These are phyloP conservation scores for Kodamaea jinghongensis DNA, from an alignment of 805 yeast species.

Conservation along the genomic window DNA sequence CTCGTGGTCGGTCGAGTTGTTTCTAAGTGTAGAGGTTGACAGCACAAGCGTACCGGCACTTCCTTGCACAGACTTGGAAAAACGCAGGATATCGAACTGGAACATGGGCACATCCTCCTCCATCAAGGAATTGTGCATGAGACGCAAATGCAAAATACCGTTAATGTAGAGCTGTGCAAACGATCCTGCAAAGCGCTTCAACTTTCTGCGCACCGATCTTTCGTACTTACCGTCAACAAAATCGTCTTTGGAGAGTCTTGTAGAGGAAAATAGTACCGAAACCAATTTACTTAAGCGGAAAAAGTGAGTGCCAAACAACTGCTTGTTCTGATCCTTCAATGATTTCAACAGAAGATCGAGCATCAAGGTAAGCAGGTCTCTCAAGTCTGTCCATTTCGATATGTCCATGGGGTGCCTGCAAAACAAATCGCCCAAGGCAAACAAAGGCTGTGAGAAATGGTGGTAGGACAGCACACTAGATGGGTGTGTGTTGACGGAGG, in stretches of 20 bases:
- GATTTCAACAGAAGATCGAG: slow-evolving; percentile 50
- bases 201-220: slow-evolving; percentile 43
- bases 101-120: slow-evolving; percentile 27
- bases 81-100: slow-evolving; percentile 24
- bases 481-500: slow-evolving; percentile 26
- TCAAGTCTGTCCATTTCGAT: slow-evolving; percentile 56
- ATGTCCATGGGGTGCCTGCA: slow-evolving; percentile 61
- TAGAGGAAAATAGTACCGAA: slow-evolving; percentile 50
- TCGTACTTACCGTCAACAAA: slow-evolving; percentile 47
- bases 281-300: slow-evolving; percentile 53
- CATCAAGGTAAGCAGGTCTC: slow-evolving; percentile 46
- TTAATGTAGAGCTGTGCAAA: slow-evolving; percentile 64
- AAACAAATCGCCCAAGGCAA: slow-evolving; percentile 43
- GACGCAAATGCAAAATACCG: slow-evolving; percentile 57
- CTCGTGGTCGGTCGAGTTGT: slow-evolving; percentile 21
- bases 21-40: slow-evolving; percentile 7
- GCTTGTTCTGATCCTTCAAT: slow-evolving; percentile 48
- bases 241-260: slow-evolving; percentile 53
- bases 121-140: slow-evolving; percentile 31
- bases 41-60: slow-evolving; percentile 1
- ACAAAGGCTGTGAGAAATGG: slow-evolving; percentile 42
- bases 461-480: slow-evolving; percentile 34
- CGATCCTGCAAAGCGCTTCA: slow-evolving; percentile 52
- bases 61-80: slow-evolving; percentile 3
- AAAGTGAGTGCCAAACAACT: slow-evolving; percentile 52